These are phyloP conservation scores for Geotrichum carabidarum DNA, from an alignment of 1,139 yeast species.

Conservation along the genomic window DNA sequence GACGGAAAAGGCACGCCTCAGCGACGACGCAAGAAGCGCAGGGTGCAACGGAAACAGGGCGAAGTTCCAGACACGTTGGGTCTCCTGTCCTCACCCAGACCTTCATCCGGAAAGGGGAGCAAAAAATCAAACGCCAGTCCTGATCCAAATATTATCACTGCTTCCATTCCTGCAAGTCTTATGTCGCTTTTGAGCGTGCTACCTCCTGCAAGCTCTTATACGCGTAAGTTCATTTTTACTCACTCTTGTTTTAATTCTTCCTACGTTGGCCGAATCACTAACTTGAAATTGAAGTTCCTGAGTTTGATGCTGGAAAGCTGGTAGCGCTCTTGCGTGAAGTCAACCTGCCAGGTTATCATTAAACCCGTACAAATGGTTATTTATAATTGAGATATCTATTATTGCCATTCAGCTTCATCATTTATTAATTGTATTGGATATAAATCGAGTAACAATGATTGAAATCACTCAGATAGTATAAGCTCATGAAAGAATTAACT, in stretches of 20 bases:
- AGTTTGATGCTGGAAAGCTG: constrained; percentile 26
- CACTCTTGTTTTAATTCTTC: background rate
- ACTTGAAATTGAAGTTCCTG: constrained; percentile 13
- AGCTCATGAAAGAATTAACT: no score
- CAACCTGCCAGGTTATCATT: constrained; percentile 4
- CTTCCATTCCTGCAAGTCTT: constrained; percentile 26
- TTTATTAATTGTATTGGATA: no score
- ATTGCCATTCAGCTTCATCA: background rate
- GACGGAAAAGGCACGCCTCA: background rate
- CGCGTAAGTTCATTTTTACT: constrained; percentile 20
- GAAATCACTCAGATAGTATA: no score
- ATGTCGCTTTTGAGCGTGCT: constrained; percentile 28
- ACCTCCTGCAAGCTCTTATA: constrained; percentile 34
- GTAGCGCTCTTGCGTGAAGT: constrained; percentile 9
- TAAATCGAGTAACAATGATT: no score
- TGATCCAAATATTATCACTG: background rate
- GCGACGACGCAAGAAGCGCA: constrained; percentile 10
- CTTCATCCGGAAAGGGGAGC: background rate
- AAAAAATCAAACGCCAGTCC: background rate
- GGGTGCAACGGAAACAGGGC: background rate
- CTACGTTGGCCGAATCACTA: background rate
- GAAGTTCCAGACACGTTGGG: constrained; percentile 9
- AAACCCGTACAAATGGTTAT: background rate
- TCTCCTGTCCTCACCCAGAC: background rate
- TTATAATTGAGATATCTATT: background rate